Evolutionary conservation across 2,329 filamentous ascomycete genomes (phyloP).

Genomic region (Metarhizium sp.): DNA sequence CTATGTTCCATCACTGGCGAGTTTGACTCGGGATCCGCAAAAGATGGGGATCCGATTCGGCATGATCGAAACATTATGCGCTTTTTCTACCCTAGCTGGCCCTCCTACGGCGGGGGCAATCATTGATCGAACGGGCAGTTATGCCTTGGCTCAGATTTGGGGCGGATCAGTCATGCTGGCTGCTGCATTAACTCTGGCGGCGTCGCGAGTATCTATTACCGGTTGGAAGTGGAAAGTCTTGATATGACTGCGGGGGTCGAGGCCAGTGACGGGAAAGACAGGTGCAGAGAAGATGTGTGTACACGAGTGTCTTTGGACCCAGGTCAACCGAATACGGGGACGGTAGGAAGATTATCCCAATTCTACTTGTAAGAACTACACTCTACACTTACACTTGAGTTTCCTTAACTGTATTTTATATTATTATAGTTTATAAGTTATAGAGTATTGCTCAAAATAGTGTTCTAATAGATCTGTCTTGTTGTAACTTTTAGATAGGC

Average conservation of each 20-base stretch:
- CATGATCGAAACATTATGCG: slow-evolving; percentile 33
- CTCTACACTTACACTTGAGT: too few relatives aligned
- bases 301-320: neutral
- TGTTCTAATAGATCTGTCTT: too few relatives aligned
- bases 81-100: slow-evolving; percentile 33
- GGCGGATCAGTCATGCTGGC: slow-evolving; percentile 29
- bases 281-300: neutral
- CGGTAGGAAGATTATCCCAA: too few relatives aligned
- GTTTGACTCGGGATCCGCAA: slow-evolving; percentile 30
- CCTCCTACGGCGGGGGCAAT: slow-evolving; percentile 35
- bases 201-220: slow-evolving; percentile 24
- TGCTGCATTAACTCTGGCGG: slow-evolving; percentile 21
- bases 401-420: too few relatives aligned
- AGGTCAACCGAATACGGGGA: too few relatives aligned
- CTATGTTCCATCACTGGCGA: slow-evolving; percentile 28
- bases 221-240: slow-evolving; percentile 26
- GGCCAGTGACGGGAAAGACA: neutral
- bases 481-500: too few relatives aligned
- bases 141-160: slow-evolving; percentile 37
- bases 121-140: slow-evolving; percentile 28
- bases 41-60: slow-evolving; percentile 37
- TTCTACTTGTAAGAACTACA: too few relatives aligned
- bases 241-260: slow-evolving; percentile 15
- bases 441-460: too few relatives aligned
- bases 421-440: too few relatives aligned